Base-by-base conservation (phyloP, 2,329 filamentous ascomycete genomes). In the Ophiostoma pallidulum region DNA sequence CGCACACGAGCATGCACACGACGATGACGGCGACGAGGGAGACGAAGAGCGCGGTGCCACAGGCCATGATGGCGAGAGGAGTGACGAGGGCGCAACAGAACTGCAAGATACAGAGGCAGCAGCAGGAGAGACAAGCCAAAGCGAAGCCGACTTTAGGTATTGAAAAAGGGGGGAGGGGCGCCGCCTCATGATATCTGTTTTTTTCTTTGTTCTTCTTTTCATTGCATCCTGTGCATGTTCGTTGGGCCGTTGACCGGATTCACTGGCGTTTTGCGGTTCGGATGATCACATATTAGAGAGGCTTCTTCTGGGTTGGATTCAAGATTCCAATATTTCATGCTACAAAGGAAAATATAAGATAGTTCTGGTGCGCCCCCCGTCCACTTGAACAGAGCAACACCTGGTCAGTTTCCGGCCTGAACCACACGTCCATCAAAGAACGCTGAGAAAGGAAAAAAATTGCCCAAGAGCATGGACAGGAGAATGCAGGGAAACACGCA, bases 291-390 rank as follows among this genome's bases (percentile, higher is more conserved):
- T n/a, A n/a, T n/a, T n/a, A n/a, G n/a, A n/a, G n/a, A 28, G 24
- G 24, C 6, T 28, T 10, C 5, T 10, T 28, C 6, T 6, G 24
- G 39, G 26, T 29, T 31, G 39, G 29, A 41, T 28, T 33, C 48
- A 33, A 36, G 12, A 39, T n/a, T 39, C 29, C 33, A 38, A 47
- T 47, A 35, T 44, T 48, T 47, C 46, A 49, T 53, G 31, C 41
- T 53, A 54, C 51, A 53, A 53, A 53, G 50, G 51, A 53, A 53
- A 53, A 41, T 24, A 32, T 22, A 40, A 20, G 9, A 13, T 14
- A 14, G 29, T 13, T 22, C 26, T 39, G 20, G 35, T 20, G 10
- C n/a, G 26, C 8, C 1, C 10, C 16, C 24, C 12, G 33, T 44
- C 42, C 33, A 45, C 42, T 45, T 31, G 22, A n/a, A n/a, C n/a